These are phyloP conservation scores for Ceratobasidium sp. DNA, from an alignment of 1,284 basidiomycete genomes.

Conservation along the genomic window DNA sequence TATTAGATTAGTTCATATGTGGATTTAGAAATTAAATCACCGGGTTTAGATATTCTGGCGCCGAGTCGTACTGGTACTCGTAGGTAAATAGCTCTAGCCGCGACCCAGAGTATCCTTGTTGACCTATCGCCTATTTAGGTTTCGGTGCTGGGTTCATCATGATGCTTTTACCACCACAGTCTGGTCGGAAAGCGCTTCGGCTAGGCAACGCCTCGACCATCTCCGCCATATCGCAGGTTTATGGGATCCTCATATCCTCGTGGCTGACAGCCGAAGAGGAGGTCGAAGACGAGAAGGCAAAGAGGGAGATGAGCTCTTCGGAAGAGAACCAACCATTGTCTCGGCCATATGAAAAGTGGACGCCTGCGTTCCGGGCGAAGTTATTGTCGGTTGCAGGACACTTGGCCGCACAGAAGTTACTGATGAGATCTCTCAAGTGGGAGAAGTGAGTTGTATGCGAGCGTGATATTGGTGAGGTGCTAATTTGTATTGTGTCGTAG, in stretches of 20 bases:
- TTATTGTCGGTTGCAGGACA: slow-evolving; percentile 53
- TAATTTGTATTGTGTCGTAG: background rate
- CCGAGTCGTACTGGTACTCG: slow-evolving; percentile 60
- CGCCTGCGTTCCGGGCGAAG: slow-evolving; percentile 44
- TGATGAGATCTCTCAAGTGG: slow-evolving; percentile 60
- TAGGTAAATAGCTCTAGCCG: slow-evolving; percentile 53
- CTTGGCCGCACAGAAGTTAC: slow-evolving; percentile 54
- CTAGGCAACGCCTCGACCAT: slow-evolving; percentile 60
- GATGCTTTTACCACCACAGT: slow-evolving; percentile 64
- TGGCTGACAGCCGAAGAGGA: slow-evolving; percentile 57
- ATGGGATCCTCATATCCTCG: slow-evolving; percentile 59
- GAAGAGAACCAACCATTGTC: slow-evolving; percentile 21
- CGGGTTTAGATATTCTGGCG: slow-evolving; percentile 63
- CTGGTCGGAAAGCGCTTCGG: slow-evolving; percentile 62
- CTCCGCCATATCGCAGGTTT: slow-evolving; percentile 56
- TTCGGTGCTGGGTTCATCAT: slow-evolving; percentile 60
- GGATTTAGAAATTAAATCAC: background rate
- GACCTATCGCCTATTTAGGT: slow-evolving; percentile 51
- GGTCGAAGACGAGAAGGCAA: slow-evolving; percentile 41
- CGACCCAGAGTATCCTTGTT: background rate
- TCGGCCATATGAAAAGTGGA: slow-evolving; percentile 42
- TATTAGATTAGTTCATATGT: background rate
- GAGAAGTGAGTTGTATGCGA: slow-evolving; percentile 52
- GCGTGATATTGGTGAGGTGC: background rate
- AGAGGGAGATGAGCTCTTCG: background rate